phyloP scores from a whole-genome alignment of 2,329 filamentous ascomycete species.

The Hymenotorrendiella dingleyae region DNA sequence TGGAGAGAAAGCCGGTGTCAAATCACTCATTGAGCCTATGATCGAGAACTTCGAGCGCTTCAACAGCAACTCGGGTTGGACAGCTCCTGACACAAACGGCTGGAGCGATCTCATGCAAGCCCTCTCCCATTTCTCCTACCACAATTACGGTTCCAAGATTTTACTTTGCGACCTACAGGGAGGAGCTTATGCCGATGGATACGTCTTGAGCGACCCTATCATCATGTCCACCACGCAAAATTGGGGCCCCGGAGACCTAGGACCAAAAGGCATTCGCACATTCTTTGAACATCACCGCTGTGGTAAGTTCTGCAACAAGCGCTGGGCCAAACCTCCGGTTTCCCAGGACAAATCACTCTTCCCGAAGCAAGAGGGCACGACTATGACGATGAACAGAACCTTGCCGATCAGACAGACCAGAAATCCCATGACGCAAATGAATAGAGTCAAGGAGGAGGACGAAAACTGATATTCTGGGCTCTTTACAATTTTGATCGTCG shows the following conservation, averaged over 20 bases:
- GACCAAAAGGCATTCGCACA: background rate
- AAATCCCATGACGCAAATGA: too few species aligned
- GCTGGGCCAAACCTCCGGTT: too few species aligned
- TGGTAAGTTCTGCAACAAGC: too few species aligned
- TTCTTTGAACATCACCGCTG: too few species aligned
- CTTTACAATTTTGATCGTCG: too few species aligned
- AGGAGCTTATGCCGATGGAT: background rate
- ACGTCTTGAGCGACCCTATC: background rate
- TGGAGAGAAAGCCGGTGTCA: background rate
- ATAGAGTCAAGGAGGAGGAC: too few species aligned
- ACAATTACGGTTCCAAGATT: background rate
- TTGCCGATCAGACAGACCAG: too few species aligned
- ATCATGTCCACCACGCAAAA: background rate
- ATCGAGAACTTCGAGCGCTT: background rate
- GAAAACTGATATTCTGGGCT: too few species aligned
- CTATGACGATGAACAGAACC: too few species aligned
- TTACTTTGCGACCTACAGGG: background rate
- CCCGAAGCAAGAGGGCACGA: too few species aligned
- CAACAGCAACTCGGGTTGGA: background rate
- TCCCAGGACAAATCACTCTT: too few species aligned
- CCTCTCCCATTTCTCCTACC: background rate
- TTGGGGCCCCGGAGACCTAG: background rate
- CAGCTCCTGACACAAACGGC: background rate
- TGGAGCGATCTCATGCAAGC: background rate
- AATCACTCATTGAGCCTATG: background rate